Percentiles rank a stretch among this genome's conserved stretches.
These are phyloP conservation scores for Trifolium repens DNA, from an alignment of 306 rosid genomes.

Conservation along the genomic window DNA sequence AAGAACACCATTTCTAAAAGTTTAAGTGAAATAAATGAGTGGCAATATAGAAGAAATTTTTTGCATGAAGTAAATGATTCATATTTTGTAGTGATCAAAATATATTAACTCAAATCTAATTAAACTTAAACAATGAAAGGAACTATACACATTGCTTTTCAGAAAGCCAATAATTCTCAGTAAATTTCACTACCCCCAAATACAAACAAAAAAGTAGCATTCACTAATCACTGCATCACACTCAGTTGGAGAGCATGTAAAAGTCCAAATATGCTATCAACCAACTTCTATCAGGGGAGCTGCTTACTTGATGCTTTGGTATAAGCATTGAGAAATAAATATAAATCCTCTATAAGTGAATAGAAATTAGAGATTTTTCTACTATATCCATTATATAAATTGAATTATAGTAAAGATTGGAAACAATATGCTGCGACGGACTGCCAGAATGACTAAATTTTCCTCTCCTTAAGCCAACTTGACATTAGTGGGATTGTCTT, in stretches of 20 bases:
- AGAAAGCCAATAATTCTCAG: not conserved
- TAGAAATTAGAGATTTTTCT: not conserved
- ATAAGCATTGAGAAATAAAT: not conserved
- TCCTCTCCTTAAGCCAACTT: constrained; percentile 49
- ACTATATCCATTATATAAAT: not conserved
- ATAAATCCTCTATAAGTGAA: not conserved
- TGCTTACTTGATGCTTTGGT: not conserved
- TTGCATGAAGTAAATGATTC: not conserved
- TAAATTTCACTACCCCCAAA: no score
- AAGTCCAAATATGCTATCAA: not conserved
- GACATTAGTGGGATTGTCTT: constrained; percentile 42
- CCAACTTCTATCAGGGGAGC: not conserved
- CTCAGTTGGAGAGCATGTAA: not conserved
- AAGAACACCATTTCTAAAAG: no score
- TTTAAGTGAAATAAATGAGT: no score
- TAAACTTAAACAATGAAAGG: not conserved
- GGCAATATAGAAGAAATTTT: not conserved
- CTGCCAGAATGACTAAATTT: constrained; percentile 6
- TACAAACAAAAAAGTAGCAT: no score
- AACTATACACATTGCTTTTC: not conserved
- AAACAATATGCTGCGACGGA: not conserved
- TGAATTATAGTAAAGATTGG: not conserved
- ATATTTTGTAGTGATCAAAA: not conserved
- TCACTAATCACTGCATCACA: no score
- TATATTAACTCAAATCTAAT: not conserved